phyloP scores from a whole-genome alignment of 148 eudicot species.

The Cornus controversa region DNA sequence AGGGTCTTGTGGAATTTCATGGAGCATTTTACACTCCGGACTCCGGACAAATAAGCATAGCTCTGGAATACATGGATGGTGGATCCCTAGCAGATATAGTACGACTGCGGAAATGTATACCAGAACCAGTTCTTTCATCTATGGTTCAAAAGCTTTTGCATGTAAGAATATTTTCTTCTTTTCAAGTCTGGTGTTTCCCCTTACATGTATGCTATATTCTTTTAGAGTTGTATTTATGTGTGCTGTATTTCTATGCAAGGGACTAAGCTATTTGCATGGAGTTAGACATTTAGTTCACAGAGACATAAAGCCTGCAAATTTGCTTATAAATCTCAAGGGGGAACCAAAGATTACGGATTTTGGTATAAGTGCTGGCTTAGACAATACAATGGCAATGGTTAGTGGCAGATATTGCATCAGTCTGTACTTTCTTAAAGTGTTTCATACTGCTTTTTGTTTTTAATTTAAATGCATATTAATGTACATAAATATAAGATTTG shows the following conservation, averaged over 20 bases:
- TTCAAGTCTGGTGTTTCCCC: constrained; percentile 2
- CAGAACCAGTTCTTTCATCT: constrained; percentile 80
- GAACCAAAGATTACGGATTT: constrained; percentile 98
- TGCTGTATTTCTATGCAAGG: constrained; percentile 41
- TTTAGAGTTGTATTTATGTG: constrained; percentile 7
- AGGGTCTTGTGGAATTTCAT: constrained; percentile 92
- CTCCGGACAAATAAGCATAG: constrained; percentile 97
- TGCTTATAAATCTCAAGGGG: constrained; percentile 91
- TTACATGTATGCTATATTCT: not conserved
- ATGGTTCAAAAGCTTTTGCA: constrained; percentile 74
- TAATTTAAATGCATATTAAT: not conserved
- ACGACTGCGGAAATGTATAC: constrained; percentile 53
- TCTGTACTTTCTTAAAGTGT: not conserved
- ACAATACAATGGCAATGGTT: constrained; percentile 97
- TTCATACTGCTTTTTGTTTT: not conserved
- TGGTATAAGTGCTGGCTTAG: constrained; percentile 98
- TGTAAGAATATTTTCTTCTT: constrained; percentile 28
- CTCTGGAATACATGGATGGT: constrained; percentile 96
- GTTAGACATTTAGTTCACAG: constrained; percentile 86
- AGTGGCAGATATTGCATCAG: constrained; percentile 13
- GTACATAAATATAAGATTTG: not conserved
- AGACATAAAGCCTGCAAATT: constrained; percentile 97
- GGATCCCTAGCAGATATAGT: constrained; percentile 90
- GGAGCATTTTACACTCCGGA: constrained; percentile 96
- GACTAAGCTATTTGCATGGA: constrained; percentile 86